Base-by-base conservation (phyloP, 805 yeast genomes). In the Wickerhamomyces subpelliculosus region DNA sequence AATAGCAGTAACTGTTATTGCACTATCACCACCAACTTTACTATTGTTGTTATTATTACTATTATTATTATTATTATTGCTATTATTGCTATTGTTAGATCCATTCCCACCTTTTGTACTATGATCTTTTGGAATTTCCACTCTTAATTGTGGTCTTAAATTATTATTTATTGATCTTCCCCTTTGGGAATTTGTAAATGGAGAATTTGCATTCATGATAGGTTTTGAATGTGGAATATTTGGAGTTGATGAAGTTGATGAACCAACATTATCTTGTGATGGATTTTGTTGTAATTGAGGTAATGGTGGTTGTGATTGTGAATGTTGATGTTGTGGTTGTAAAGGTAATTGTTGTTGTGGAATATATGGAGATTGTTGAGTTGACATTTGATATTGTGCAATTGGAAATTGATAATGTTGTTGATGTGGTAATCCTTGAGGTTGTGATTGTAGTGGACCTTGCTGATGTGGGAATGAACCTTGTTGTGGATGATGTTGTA, bases 71-170 rank as follows among this genome's bases (percentile, higher is more conserved):
- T 25, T 8, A 25, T 9, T 9, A 11, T 13, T 25, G 14, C n/a
- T n/a, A n/a, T n/a, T n/a, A n/a, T n/a, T n/a, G n/a, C n/a, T n/a
- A n/a, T 25, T 13, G 7, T 11, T 11, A 25, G 27, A 25, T 25
- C 14, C 27, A 25, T 13, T n/a, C n/a, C n/a, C n/a, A n/a, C n/a
- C 27, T 8, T 25, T 25, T 9, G 27, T 25, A 25, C 14, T n/a
- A 25, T 9, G n/a, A n/a, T n/a, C 41, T 18, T 36, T 37, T 5
- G 58, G 58, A 10, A 54, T 55, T 37, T 55, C 54, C 8, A 55
- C 58, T 20, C 58, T 40, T 9, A 55, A 32, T 3, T 49, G 40
- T 2, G 59, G 59, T 29, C 59, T 48, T 10, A 48, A 38, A 32
- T 31, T 50, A 38, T 39, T 52, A 36, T 51, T 54, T 28, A 52